Evolutionary conservation across 352 stramenopile genomes (phyloP), one percentile per base, ranked within the genome.

Genomic region (Saprolegnia diclina): DNA sequence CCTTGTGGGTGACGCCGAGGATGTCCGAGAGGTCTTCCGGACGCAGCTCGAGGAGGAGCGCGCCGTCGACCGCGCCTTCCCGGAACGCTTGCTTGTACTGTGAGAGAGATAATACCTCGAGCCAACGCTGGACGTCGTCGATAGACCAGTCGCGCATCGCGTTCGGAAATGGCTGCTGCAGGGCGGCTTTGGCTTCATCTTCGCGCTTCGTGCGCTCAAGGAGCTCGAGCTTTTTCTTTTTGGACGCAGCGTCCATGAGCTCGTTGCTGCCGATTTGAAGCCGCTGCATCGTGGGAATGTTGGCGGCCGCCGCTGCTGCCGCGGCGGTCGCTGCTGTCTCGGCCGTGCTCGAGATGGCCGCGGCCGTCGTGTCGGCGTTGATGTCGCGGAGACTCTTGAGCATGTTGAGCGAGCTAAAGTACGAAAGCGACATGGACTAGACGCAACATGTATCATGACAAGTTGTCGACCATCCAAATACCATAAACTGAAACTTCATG

Each of bases 401-500:
- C 93, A 98, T 98, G 65, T 96, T 98, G 52, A 98, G 77, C 37
- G 88, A 96, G 72, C 88, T 97, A 72, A 98, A 98, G 76, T 98
- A 98, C 59, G 80, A 96, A 10, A 97, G 82, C 10, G 87, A 97
- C 92, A 97, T 97, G 22, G 85, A 95, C 63, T 70, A 64, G 13
- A 61, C 22, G 6, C 6, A 45, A 35, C 37, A 24, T 26, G 6
- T 10, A 4, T 5, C 32, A 40, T 42, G 22, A 53, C 37, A 14
- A 19, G 16, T 19, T 52, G 1, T 22, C 18, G 42, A 42, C 16
- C 40, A 40, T 61, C 21, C 7, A 16, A 7, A n/a, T 32, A 64
- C 61, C 93, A 98, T 98, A 79, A 98, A 98, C 78, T 98, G 91
- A 73, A 98, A 98, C 79, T 98, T 98, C 87, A 98, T 97, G 52